Evolutionary conservation across 169 alveolate species (phyloP).

Genomic region (Plasmodium adleri): DNA sequence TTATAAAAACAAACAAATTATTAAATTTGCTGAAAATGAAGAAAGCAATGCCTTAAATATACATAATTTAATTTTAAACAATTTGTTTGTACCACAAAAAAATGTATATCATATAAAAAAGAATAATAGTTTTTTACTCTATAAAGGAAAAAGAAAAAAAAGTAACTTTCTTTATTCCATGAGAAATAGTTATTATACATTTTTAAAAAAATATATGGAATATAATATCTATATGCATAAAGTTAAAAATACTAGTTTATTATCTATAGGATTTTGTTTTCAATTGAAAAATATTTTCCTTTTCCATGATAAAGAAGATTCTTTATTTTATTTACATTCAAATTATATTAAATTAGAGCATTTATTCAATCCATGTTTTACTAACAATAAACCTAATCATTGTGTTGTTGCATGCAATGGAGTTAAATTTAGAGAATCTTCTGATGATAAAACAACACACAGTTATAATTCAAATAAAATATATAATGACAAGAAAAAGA

Average conservation of each 20-base stretch:
- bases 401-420: not conserved
- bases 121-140: conserved; percentile 34
- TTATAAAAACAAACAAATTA: conserved; percentile 22
- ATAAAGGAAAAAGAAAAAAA: conserved; percentile 8
- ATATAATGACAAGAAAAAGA: not conserved
- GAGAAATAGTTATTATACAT: conserved; percentile 51
- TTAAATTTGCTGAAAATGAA: conserved; percentile 20
- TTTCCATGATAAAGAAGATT: conserved; percentile 38
- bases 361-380: conserved; percentile 30
- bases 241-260: conserved; percentile 19
- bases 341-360: conserved; percentile 21
- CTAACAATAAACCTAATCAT: not conserved
- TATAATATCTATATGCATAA: conserved; percentile 37
- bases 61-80: conserved; percentile 59
- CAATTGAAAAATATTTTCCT: conserved; percentile 40
- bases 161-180: conserved; percentile 40
- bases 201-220: conserved; percentile 44
- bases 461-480: not conserved
- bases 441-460: not conserved
- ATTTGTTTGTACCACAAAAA: conserved; percentile 42
- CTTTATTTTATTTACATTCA: conserved; percentile 27
- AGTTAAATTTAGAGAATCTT: not conserved
- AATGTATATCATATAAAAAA: conserved; percentile 68
- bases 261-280: conserved; percentile 38
- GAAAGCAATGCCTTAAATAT: conserved; percentile 38